Percentiles rank a stretch among this genome's conserved stretches.
Evolutionary conservation across 441 rosid genomes (phyloP).

Genomic region (Populus trichocarpa): DNA sequence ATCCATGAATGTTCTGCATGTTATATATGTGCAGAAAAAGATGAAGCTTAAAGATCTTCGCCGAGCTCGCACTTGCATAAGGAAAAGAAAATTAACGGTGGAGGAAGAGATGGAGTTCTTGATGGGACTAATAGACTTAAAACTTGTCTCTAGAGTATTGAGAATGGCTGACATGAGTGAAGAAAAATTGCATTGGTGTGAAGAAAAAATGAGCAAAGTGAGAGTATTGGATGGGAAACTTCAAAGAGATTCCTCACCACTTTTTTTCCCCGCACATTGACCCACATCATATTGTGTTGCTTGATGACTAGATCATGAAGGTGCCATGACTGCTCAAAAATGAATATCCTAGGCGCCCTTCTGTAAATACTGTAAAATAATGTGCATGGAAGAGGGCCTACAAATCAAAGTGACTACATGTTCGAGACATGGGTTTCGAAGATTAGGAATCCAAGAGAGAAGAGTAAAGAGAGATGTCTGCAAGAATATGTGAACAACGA

Average conservation of each 20-base stretch:
- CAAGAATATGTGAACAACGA: conserved; percentile 22
- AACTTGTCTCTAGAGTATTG: conserved; percentile 86
- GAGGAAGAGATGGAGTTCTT: conserved; percentile 83
- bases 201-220: conserved; percentile 93
- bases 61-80: conserved; percentile 61
- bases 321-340: conserved; percentile 19
- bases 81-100: conserved; percentile 56
- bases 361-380: too few relatives aligned
- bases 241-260: conserved; percentile 83
- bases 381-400: conserved; percentile 13
- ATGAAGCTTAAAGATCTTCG: conserved; percentile 74
- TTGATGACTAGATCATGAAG: conserved; percentile 44
- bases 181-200: conserved; percentile 88
- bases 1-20: not conserved
- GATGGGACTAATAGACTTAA: conserved; percentile 83
- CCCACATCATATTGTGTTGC: conserved; percentile 23
- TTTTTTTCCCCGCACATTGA: conserved; percentile 94
- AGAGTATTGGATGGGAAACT: conserved; percentile 62
- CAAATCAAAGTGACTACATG: conserved; percentile 39
- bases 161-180: conserved; percentile 69
- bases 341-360: conserved; percentile 34
- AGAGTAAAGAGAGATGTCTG: conserved; percentile 22
- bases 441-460: conserved; percentile 25
- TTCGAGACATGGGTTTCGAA: conserved; percentile 32
- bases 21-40: conserved; percentile 53